Evolutionary conservation across 148 eudicot species (phyloP).

Genomic region (Fagopyrum tataricum): DNA sequence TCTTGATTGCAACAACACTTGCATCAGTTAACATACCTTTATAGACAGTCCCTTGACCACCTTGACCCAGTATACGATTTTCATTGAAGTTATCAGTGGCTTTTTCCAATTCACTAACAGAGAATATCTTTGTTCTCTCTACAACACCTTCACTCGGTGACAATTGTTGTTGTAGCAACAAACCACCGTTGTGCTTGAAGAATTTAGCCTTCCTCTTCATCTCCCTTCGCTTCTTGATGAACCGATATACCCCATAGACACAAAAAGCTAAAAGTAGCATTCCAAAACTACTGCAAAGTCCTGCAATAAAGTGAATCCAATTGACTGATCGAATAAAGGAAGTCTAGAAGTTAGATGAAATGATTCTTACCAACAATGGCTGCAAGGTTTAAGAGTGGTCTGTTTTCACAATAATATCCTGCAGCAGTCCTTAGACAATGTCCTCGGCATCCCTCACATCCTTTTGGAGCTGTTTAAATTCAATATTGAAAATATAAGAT

Average conservation of each 20-base stretch:
- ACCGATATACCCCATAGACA: neutral
- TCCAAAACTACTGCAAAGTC: neutral
- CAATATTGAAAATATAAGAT: neutral
- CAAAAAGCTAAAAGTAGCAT: neutral
- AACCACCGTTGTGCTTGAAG: neutral
- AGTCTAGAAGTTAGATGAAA: neutral
- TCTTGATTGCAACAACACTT: neutral
- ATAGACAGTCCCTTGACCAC: constrained; percentile 5
- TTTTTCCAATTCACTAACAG: neutral
- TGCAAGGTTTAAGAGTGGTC: neutral
- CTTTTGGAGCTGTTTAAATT: neutral
- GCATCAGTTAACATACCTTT: constrained; percentile 7
- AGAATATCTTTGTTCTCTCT: constrained; percentile 7
- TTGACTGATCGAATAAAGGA: neutral
- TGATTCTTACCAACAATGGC: neutral
- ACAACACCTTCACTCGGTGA: neutral
- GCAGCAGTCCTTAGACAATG: neutral
- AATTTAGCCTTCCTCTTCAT: neutral
- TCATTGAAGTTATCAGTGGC: neutral
- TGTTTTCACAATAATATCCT: neutral
- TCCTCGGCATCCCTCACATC: neutral
- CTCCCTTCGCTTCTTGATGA: constrained; percentile 2
- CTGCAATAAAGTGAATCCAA: neutral
- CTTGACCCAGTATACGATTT: constrained; percentile 6
- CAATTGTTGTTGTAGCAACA: constrained; percentile 3